phyloP scores from a whole-genome alignment of 331 rosid genomes.

The Quercus lobata region DNA sequence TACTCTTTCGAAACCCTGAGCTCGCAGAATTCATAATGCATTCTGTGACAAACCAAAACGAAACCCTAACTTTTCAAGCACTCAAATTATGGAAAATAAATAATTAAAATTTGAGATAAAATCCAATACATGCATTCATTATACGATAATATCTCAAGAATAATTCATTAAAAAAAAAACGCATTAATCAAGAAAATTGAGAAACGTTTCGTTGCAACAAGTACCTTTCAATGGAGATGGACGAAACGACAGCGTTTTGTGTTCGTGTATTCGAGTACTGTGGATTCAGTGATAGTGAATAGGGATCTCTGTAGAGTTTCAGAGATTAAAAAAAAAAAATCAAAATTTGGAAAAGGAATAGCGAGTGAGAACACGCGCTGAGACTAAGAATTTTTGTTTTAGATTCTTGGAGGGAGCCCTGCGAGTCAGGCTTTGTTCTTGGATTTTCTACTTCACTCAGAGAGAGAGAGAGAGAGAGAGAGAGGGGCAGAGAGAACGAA shows the following conservation, averaged over 20 bases:
- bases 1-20: constrained; percentile 35
- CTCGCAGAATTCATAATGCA: constrained; percentile 51
- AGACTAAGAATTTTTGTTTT: constrained; percentile 14
- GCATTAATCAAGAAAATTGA: not conserved
- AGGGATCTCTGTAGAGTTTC: constrained; percentile 26
- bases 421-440: constrained; percentile 21
- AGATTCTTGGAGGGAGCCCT: constrained; percentile 51
- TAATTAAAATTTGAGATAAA: constrained; percentile 14
- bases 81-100: constrained; percentile 8
- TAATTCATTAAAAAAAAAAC: constrained; percentile 15
- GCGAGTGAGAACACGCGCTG: constrained; percentile 38
- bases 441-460: constrained; percentile 14
- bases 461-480: constrained; percentile 11
- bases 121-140: constrained; percentile 15
- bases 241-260: constrained; percentile 1
- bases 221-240: constrained; percentile 35
- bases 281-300: constrained; percentile 26
- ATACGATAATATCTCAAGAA: not conserved
- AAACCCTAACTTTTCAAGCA: constrained; percentile 50
- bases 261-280: constrained; percentile 15
- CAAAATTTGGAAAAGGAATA: not conserved
- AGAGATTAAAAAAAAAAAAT: not conserved
- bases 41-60: constrained; percentile 28
- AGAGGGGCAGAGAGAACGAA: constrained; percentile 9
- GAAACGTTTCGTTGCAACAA: not conserved